Base-by-base conservation (phyloP, 441 rosid species). In the Bruguiera hainesii region DNA sequence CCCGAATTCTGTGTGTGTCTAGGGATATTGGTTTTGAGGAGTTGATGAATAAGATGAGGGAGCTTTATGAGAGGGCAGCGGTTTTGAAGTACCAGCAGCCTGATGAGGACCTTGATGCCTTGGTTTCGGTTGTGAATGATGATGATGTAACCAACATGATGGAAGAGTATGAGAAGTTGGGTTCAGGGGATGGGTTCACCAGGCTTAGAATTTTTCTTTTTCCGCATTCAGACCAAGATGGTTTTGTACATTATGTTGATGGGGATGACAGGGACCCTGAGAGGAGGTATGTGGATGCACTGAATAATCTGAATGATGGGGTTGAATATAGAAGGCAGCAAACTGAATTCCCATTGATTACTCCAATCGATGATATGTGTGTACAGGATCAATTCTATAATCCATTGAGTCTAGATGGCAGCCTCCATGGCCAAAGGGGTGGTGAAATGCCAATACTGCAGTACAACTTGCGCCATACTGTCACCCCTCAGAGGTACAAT, bases 91-190 rank as follows among this genome's bases (percentile, higher is more conserved):
- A 95, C 63, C 97, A 92, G 77, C 99, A 95, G 70, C 97, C 99
- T 33, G 99, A 95, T 66, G 99, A 95, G 83, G 99, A 95, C 88
- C 97, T 95, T 21, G 99, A 95, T 82, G 99, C 98, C 39, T 70
- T 95, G 68, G 99, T 95, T 2, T 91, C 99, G 0, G 97, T 95
- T 31, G 96, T 91, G 68, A 95, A 95, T 70, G 95, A 95, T 64
- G 99, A 95, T 29, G 98, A 95, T 76, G 94, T 91, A 66, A 91
- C 76, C 7, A 91, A 91, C 65, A 90, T 95, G 98, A 91, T 95
- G 99, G 99, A 95, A 68, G 99, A 92, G 75, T 95, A 95, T 72
- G 99, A 95, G 73, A 95, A 95, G 86, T 78, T 95, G 80, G 96
- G 88, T 15, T 85, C 89, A 0, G 90, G 89, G 56, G 99, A 90